Evolutionary conservation across 108 stramenopile species (phyloP), one percentile per base, ranked within the genome.

Genomic region (Chaetoceros tenuissimus): DNA sequence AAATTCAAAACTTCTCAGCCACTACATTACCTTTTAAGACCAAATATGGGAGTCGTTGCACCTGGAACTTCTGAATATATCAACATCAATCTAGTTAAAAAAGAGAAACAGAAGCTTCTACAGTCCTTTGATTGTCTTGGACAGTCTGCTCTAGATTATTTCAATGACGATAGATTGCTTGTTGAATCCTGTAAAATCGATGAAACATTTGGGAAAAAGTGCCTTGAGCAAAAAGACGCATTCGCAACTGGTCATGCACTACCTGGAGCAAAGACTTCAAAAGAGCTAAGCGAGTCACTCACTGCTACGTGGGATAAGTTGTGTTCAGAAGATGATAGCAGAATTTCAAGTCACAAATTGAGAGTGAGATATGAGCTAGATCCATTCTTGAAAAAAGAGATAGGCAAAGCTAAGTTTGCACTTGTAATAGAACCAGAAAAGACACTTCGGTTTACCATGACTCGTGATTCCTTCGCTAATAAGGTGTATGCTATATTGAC

Each of bases 1-100:
- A 89, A 89, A 88, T 86, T 94, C 27, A 94, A 94, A 78, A 94
- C 92, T 27, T 89, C 92, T 8, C 87, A 94, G 62, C 92, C 92
- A 24, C 83, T 87, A n/a, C 79, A 88, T 24, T 94, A 94, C 63
- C 71, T 94, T 24, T 87, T 94, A 50, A 77, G 92, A 48, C 92
- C 92, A 34, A 94, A 94, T 64, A 87, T 89, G 69, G 92, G 92
- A 0, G 72, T 94, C 62, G 80, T 94, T 44, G 69, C 73, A 24
- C 92, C 87, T 21, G 76, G 77, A 24, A 69, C 72, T 10, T 69
- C 88, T 17, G 87, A 87, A 65, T 67, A 68, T 29, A 74, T 94
- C 27, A 73, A 77, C 26, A 94, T 94, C 64, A 60, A 89, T 46
- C 71, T 94, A 64, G 88, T 94, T 19, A 88, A 89, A 49, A 89